A percentile compares a stretch with the other conserved stretches of the same genome.
Conservation (phyloP, 2,329 filamentous ascomycete species). For the Iodosphaeria phyllophila region DNA sequence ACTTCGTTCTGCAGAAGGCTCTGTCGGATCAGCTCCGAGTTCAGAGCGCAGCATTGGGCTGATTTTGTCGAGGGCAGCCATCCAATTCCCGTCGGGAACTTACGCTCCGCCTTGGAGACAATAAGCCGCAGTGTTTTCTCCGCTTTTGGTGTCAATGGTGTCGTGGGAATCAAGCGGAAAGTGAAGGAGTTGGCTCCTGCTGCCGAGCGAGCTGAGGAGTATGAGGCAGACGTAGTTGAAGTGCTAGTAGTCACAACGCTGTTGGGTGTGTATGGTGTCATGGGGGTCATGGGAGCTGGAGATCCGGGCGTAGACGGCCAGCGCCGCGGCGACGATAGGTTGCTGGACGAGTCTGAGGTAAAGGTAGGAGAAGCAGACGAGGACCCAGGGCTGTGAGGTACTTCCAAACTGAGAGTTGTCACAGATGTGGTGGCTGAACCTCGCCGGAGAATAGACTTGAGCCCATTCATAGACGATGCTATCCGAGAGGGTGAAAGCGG, state of each 20-base stretch:
- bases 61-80: conserved; percentile 21
- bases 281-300: conserved; percentile 21
- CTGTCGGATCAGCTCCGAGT: conserved; percentile 31
- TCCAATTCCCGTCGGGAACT: conserved; percentile 16
- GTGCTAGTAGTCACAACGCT: conserved; percentile 15
- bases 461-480: conserved; percentile 13
- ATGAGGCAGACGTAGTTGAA: conserved; percentile 10
- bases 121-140: conserved; percentile 27
- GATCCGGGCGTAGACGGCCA: conserved; percentile 18
- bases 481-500: conserved; percentile 13
- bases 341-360: conserved; percentile 6
- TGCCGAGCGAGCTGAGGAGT: too few relatives aligned
- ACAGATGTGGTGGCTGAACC: conserved; percentile 6
- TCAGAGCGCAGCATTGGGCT: conserved; percentile 24
- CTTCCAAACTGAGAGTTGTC: conserved; percentile 8
- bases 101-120: conserved; percentile 32
- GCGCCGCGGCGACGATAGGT: conserved; percentile 10
- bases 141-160: conserved; percentile 23
- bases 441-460: conserved; percentile 21
- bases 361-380: conserved; percentile 4
- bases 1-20: conserved; percentile 41
- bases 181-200: conserved; percentile 21
- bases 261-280: conserved; percentile 27
- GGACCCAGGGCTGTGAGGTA: conserved; percentile 12
- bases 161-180: conserved; percentile 30